Percentiles rank a stretch among this genome's conserved stretches.
These are phyloP conservation scores for Penicillium steckii DNA, from an alignment of 495 filamentous ascomycete species.

Conservation along the genomic window DNA sequence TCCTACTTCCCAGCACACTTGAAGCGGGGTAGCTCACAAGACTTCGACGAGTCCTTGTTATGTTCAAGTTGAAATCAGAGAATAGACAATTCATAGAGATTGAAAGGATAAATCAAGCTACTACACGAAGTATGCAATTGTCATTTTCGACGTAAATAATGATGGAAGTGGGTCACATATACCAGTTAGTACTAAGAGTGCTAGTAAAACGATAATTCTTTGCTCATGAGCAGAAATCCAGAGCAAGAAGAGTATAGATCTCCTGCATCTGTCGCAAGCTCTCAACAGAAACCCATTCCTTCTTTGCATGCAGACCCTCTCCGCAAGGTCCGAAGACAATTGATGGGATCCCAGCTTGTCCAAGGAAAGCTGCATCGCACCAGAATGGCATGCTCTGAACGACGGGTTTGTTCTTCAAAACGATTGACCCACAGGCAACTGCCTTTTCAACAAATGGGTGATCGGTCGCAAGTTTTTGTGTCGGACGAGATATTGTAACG, in stretches of 20 bases:
- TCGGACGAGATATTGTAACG: slow-evolving; percentile 33
- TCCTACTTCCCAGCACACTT: too few relatives aligned
- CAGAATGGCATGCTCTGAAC: slow-evolving; percentile 33
- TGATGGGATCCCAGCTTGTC: slow-evolving; percentile 36
- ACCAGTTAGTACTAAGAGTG: neutral
- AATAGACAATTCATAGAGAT: too few relatives aligned
- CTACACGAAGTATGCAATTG: neutral
- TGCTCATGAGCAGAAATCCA: slow-evolving; percentile 25
- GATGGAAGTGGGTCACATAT: neutral
- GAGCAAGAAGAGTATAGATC: slow-evolving; percentile 21
- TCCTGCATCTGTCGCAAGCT: slow-evolving; percentile 27
- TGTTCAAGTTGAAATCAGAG: too few relatives aligned
- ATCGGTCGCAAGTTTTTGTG: slow-evolving; percentile 27
- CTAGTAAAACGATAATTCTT: too few relatives aligned
- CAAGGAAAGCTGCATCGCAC: slow-evolving; percentile 45
- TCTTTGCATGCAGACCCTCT: slow-evolving; percentile 41
- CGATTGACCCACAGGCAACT: slow-evolving; percentile 14
- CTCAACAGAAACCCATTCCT: slow-evolving; percentile 46
- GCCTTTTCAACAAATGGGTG: slow-evolving; percentile 36
- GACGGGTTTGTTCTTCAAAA: slow-evolving; percentile 13
- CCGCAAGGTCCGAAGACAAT: slow-evolving; percentile 45
- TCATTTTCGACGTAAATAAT: neutral
- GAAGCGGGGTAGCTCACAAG: too few relatives aligned
- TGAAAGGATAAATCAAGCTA: too few relatives aligned
- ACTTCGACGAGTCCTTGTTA: too few relatives aligned